phyloP scores from a whole-genome alignment of 148 eudicot species.

The Nepenthes gracilis region DNA sequence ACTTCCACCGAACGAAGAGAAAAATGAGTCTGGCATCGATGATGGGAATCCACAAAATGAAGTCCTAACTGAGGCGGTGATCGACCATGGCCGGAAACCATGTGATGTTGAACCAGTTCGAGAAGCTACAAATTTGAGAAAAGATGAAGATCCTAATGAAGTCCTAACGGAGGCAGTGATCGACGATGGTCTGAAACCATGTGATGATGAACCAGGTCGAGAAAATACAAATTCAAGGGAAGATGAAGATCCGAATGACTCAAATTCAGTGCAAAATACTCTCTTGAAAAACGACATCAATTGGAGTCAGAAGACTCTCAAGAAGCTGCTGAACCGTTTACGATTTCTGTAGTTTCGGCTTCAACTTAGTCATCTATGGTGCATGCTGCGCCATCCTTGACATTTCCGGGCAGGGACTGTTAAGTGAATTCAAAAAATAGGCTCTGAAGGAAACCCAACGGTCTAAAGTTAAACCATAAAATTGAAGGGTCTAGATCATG shows the following conservation, averaged over 20 bases:
- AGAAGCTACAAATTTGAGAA: background rate
- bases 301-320: constrained; percentile 36
- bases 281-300: constrained; percentile 17
- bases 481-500: no score
- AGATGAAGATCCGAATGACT: constrained; percentile 7
- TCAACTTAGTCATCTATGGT: background rate
- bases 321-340: constrained; percentile 23
- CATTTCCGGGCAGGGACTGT: no score
- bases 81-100: constrained; percentile 1
- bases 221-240: background rate
- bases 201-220: background rate
- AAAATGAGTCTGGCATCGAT: background rate
- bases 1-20: constrained; percentile 1
- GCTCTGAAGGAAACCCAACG: no score
- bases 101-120: background rate
- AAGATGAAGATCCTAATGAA: constrained; percentile 4
- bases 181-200: no score
- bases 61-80: constrained; percentile 5
- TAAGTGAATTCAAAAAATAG: no score
- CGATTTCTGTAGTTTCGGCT: constrained; percentile 14
- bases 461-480: no score
- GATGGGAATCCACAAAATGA: constrained; percentile 1
- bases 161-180: no score
- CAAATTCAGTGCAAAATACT: background rate
- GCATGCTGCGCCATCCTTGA: no score